These are phyloP conservation scores for Cutaneotrichosporon daszewskae DNA, from an alignment of 1,284 basidiomycete genomes.

Conservation along the genomic window DNA sequence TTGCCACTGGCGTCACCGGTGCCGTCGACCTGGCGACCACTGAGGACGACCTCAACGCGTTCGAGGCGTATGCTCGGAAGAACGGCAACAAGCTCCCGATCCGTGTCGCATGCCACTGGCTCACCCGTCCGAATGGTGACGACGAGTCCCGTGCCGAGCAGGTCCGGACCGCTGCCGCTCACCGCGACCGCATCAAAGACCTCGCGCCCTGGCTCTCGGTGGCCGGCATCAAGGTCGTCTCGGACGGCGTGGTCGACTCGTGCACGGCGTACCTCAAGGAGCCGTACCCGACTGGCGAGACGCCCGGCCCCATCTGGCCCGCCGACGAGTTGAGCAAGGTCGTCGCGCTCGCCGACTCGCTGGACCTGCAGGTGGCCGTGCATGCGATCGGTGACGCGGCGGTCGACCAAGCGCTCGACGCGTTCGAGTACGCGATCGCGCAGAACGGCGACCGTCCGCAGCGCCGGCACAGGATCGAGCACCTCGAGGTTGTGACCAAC, in stretches of 20 bases:
- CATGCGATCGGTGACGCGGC: slow-evolving; percentile 39
- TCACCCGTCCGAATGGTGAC: slow-evolving; percentile 20
- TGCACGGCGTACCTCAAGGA: slow-evolving; percentile 33
- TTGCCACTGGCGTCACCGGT: slow-evolving; percentile 26
- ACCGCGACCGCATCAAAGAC: slow-evolving; percentile 17
- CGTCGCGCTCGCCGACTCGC: slow-evolving; percentile 24
- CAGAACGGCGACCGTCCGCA: slow-evolving; percentile 16
- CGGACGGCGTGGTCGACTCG: slow-evolving; percentile 33
- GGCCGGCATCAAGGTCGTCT: slow-evolving; percentile 35
- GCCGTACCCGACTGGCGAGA: slow-evolving; percentile 25
- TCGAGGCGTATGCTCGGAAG: slow-evolving; percentile 19
- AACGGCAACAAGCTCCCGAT: slow-evolving; percentile 22
- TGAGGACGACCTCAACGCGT: slow-evolving; percentile 21
- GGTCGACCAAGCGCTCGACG: slow-evolving; percentile 28
- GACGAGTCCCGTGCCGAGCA: slow-evolving; percentile 13
- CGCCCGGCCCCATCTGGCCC: slow-evolving; percentile 31
- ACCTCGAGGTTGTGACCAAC: slow-evolving; percentile 25
- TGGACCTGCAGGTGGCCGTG: slow-evolving; percentile 29
- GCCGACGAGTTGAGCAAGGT: slow-evolving; percentile 20
- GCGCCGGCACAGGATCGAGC: slow-evolving; percentile 30
- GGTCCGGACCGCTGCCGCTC: slow-evolving; percentile 19
- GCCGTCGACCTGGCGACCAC: slow-evolving; percentile 28
- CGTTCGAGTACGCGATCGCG: slow-evolving; percentile 22
- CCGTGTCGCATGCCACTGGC: slow-evolving; percentile 27
- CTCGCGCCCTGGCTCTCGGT: slow-evolving; percentile 20